A percentile compares a stretch with the other conserved stretches of the same genome.
These are phyloP conservation scores for Penicillium samsonianum DNA, from an alignment of 495 filamentous ascomycete genomes.

Conservation along the genomic window DNA sequence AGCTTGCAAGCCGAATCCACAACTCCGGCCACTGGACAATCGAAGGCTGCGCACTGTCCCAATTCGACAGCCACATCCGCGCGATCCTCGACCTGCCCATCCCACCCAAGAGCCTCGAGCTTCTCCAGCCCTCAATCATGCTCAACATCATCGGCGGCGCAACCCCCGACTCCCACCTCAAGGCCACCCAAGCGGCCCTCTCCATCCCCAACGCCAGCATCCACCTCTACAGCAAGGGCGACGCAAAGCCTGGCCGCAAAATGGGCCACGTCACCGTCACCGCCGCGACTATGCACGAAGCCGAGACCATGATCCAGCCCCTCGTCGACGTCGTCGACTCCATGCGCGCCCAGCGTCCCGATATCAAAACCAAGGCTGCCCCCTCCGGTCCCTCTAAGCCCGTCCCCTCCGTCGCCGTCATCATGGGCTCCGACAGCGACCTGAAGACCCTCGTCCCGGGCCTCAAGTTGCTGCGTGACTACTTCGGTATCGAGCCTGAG, in stretches of 20 bases:
- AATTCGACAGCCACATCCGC: slow-evolving; percentile 87
- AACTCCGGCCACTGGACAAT: slow-evolving; percentile 98
- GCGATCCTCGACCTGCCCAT: slow-evolving; percentile 82
- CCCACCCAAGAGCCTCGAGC: slow-evolving; percentile 56
- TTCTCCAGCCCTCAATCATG: slow-evolving; percentile 80
- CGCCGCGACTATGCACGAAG: slow-evolving; percentile 65
- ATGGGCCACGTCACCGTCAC: slow-evolving; percentile 92
- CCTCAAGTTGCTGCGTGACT: slow-evolving; percentile 69
- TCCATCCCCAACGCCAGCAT: slow-evolving; percentile 61
- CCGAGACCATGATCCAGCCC: slow-evolving; percentile 67
- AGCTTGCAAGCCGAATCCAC: slow-evolving; percentile 93
- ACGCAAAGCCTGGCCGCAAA: slow-evolving; percentile 81
- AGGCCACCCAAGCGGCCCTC: slow-evolving; percentile 65
- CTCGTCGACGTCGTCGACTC: slow-evolving; percentile 64
- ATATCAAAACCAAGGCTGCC: slow-evolving; percentile 44
- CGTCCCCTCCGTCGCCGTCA: slow-evolving; percentile 72
- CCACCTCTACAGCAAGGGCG: slow-evolving; percentile 91
- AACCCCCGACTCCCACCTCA: slow-evolving; percentile 65
- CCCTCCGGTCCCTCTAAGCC: slow-evolving; percentile 36
- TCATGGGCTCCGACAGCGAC: slow-evolving; percentile 96
- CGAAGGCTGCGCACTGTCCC: slow-evolving; percentile 85
- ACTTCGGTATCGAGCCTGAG: slow-evolving; percentile 72
- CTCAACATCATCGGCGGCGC: slow-evolving; percentile 91
- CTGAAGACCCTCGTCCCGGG: slow-evolving; percentile 75
- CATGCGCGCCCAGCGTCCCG: slow-evolving; percentile 62